Conservation (phyloP, 1,284 basidiomycete species). For the Farysia itapuensis region DNA sequence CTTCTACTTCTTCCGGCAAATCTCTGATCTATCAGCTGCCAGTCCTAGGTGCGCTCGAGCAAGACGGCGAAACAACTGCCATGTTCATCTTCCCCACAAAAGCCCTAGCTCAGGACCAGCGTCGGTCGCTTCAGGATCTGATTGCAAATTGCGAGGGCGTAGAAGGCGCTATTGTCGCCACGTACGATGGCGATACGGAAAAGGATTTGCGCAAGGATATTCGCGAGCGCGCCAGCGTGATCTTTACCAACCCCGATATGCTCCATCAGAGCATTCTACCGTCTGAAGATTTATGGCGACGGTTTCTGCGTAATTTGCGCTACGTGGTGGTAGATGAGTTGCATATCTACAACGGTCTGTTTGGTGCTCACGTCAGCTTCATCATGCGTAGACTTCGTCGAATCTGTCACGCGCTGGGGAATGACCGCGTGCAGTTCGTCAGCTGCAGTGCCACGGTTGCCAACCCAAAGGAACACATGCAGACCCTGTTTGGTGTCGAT, state of each 20-base stretch:
- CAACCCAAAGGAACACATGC: slow-evolving; percentile 65
- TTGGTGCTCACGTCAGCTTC: slow-evolving; percentile 52
- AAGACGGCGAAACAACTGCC: slow-evolving; percentile 69
- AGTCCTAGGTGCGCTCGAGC: slow-evolving; percentile 70
- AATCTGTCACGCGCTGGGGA: slow-evolving; percentile 80
- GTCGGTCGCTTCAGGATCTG: slow-evolving; percentile 62
- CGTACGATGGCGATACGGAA: slow-evolving; percentile 86
- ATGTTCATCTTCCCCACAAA: slow-evolving; percentile 90
- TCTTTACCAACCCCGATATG: slow-evolving; percentile 71
- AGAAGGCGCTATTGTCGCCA: slow-evolving; percentile 69
- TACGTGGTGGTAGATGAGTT: slow-evolving; percentile 82
- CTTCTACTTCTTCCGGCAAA: slow-evolving; percentile 87
- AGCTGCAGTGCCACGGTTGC: slow-evolving; percentile 87
- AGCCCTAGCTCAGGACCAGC: slow-evolving; percentile 89
- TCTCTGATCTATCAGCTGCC: slow-evolving; percentile 79
- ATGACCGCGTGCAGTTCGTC: slow-evolving; percentile 72
- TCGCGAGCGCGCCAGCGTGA: slow-evolving; percentile 61
- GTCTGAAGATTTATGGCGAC: slow-evolving; percentile 80
- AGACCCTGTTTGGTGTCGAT: slow-evolving; percentile 62
- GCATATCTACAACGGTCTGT: slow-evolving; percentile 69
- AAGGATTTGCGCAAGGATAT: slow-evolving; percentile 64
- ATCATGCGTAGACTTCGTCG: slow-evolving; percentile 66
- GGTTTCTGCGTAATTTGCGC: slow-evolving; percentile 70
- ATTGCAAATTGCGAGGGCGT: slow-evolving; percentile 69
- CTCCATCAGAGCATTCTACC: slow-evolving; percentile 83